Percentiles rank a stretch among this genome's conserved stretches.
These are phyloP conservation scores for Babesia ovata DNA, from an alignment of 169 alveolate genomes.

Conservation along the genomic window DNA sequence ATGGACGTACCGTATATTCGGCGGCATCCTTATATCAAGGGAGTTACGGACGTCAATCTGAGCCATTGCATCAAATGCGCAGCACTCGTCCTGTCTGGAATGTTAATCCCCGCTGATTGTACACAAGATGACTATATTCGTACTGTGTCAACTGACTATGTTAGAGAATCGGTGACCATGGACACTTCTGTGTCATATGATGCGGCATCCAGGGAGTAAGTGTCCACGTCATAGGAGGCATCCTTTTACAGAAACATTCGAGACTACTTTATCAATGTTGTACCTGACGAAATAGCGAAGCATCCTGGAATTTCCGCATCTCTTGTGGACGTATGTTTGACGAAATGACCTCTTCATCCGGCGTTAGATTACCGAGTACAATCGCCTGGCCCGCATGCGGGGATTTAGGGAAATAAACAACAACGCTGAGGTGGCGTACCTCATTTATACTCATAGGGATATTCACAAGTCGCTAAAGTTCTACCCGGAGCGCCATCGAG, in stretches of 20 bases:
- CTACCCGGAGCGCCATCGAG: conserved; percentile 16
- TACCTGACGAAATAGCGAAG: background rate
- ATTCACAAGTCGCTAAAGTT: conserved; percentile 17
- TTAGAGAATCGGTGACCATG: too few relatives aligned
- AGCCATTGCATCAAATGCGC: too few relatives aligned
- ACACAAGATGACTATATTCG: too few relatives aligned
- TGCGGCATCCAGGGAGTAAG: too few relatives aligned
- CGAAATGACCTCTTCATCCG: background rate
- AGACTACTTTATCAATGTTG: conserved; percentile 4
- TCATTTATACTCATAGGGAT: conserved; percentile 28
- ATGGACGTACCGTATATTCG: too few relatives aligned
- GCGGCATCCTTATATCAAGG: too few relatives aligned
- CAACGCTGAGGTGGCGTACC: conserved; percentile 7
- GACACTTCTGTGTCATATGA: too few relatives aligned
- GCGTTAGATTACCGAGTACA: conserved; percentile 22
- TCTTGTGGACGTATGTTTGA: conserved; percentile 14
- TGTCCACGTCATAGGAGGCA: background rate
- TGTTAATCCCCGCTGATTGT: too few relatives aligned
- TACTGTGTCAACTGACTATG: too few relatives aligned
- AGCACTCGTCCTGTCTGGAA: too few relatives aligned
- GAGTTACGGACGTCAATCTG: too few relatives aligned
- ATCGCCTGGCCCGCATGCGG: conserved; percentile 25
- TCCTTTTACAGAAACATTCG: conserved; percentile 2
- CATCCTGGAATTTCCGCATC: conserved; percentile 31
- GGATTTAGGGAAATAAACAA: conserved; percentile 12